These are phyloP conservation scores for Eremochloa ophiuroides DNA, from an alignment of 176 grass and related monocot species.

Conservation along the genomic window DNA sequence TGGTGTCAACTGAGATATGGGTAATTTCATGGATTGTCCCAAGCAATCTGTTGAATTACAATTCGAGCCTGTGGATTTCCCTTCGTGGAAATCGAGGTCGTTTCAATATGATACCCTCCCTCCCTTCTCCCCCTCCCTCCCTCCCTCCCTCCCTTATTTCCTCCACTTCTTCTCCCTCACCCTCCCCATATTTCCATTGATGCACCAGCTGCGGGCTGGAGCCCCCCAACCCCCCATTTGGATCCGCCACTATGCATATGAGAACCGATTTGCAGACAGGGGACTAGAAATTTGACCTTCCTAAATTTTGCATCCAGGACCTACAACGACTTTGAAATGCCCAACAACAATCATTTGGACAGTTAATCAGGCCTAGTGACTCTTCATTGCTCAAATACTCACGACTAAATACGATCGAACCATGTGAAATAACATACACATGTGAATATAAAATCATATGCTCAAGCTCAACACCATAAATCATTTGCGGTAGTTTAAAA, in stretches of 20 bases:
- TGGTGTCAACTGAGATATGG: no score
- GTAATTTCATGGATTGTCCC: no score
- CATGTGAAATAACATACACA: neutral
- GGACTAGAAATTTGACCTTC: neutral
- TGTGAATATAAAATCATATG: neutral
- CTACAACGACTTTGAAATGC: neutral
- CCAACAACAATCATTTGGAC: neutral
- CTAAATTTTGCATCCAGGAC: neutral
- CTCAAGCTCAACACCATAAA: neutral
- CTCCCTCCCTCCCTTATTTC: no score
- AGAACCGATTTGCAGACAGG: neutral
- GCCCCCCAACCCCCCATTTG: no score
- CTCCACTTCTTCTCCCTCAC: no score
- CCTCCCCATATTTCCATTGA: no score
- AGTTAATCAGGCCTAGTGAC: neutral
- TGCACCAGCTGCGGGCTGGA: no score
- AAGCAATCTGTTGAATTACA: no score
- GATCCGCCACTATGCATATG: neutral
- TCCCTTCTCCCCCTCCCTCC: no score
- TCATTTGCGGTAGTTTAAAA: neutral
- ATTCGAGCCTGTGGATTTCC: no score
- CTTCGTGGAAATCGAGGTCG: no score
- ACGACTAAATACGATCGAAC: neutral
- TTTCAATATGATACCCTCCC: no score
- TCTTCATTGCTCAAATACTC: neutral